Evolutionary conservation across 192 early-diverging fungal species (phyloP), one percentile per base, ranked within the genome.

Genomic region (Thoreauomyces humboldtii): DNA sequence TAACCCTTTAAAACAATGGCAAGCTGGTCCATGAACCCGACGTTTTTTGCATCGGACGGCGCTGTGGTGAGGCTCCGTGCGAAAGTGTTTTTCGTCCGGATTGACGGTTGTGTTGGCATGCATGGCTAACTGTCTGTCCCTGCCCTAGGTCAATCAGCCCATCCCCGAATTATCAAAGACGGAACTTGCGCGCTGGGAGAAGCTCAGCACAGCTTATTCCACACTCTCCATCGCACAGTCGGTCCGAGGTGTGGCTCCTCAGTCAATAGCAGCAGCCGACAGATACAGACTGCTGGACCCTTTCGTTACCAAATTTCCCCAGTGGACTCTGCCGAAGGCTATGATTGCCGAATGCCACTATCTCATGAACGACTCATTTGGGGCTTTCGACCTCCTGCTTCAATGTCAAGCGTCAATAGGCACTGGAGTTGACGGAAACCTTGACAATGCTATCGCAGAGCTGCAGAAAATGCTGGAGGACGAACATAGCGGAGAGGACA

Each of bases 341-440:
- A 2, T 63, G 2, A 28, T 51, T 6, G 61, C 61, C 28, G 61
- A 63, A 22, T 11, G 5, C 1, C 61, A 63, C 48, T 63, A 11
- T 33, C 46, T 63, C 14, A 3, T 63, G 28, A 63, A 50, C 24
- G 61, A 63, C 29, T 27, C 31, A 2, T 33, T 51, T 38, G 61
- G 48, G 11, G 61, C 47, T 17, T 36, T 36, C 7, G 29, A 38
- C 15, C 31, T 62, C 4, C 14, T 62, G 12, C 6, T 5, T 4
- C 25, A 31, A 7, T 15, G 6, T 27, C 43, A 62, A 34, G 11
- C 17, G n/a, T 12, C 25, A 7, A 62, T 50, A 36, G 48, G 46
- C 37, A 6, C 4, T 12, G 45, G 31, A 1, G 4, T 5, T 15
- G 48, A 63, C 32, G 7, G 7, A 1, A 14, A 12, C 2, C 4